Evolutionary conservation across 1,284 basidiomycete species (phyloP).

Genomic region (Puccinia horiana): DNA sequence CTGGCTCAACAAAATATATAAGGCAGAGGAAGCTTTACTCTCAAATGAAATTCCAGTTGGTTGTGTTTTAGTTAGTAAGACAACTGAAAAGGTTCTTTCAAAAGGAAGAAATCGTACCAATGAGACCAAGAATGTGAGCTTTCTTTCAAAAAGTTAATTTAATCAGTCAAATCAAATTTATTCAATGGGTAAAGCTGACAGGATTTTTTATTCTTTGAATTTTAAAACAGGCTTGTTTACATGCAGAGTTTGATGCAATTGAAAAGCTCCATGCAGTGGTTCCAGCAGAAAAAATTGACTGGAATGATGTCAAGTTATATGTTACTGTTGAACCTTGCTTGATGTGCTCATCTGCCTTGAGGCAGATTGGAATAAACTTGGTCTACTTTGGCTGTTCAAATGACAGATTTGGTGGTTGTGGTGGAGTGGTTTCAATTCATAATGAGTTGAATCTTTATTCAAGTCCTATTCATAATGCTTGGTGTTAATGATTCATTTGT

Average conservation of each 20-base stretch:
- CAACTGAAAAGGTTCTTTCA: constrained; percentile 68
- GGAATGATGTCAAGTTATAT: constrained; percentile 81
- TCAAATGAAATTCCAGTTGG: constrained; percentile 93
- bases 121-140: constrained; percentile 80
- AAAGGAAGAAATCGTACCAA: constrained; percentile 90
- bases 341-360: constrained; percentile 94
- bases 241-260: constrained; percentile 97
- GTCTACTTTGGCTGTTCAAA: constrained; percentile 95
- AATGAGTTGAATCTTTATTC: constrained; percentile 64
- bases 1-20: no score
- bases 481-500: neutral
- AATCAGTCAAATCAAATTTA: constrained; percentile 14
- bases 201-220: neutral
- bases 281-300: constrained; percentile 58
- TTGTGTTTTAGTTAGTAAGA: constrained; percentile 85
- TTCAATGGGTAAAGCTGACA: neutral
- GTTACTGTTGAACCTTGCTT: constrained; percentile 99
- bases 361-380: constrained; percentile 85
- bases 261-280: constrained; percentile 69
- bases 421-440: constrained; percentile 87
- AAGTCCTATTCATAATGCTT: neutral
- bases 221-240: constrained; percentile 78
- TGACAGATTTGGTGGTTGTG: constrained; percentile 95
- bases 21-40: constrained; percentile 73
- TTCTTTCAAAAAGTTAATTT: neutral